Evolutionary conservation across 352 stramenopile genomes (phyloP), one percentile per base, ranked within the genome.

Genomic region (Phytophthora colocasiae): DNA sequence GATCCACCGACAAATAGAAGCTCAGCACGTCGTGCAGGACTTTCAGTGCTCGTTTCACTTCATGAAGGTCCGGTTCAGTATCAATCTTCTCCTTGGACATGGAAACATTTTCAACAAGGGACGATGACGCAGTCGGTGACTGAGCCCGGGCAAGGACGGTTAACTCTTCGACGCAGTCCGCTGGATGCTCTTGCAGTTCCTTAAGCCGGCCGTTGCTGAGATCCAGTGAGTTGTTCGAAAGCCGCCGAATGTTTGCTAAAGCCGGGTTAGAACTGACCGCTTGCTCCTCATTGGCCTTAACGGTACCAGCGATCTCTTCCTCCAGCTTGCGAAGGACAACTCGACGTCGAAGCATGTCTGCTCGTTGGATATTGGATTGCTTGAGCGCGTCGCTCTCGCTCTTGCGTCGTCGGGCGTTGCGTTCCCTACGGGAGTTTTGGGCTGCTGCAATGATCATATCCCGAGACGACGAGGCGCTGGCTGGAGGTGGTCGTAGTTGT

Each of bases 381-480:
- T 78, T 77, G 45, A 87, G 71, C 44, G 82, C 82, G 60, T 93
- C 82, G 45, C 78, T 83, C 63, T 93, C 82, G 53, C 84, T 93
- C 65, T 91, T 90, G 56, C 84, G 82, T 4, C 84, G 75, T 5
- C 75, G 69, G 14, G 71, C 77, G 39, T 86, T 73, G 44, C 73
- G 76, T 55, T 73, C 40, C 34, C 43, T 45, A 1, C 71, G 63
- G 4, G 58, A 63, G 9, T 71, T 49, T 39, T 53, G 62, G 4
- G 53, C 55, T 19, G 60, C 48, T 27, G 69, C 50, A 0, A 31
- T 67, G 49, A 53, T 22, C 46, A 68, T 56, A 32, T 72, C 62
- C 5, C 51, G 19, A 0, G 66, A 38, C 24, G 47, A 64, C 4
- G 46, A 64, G 15, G 51, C 22, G 47, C 58, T 75, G 10, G 46